A percentile compares a stretch with the other conserved stretches of the same genome.
These are phyloP conservation scores for Cyclotella atomus DNA, from an alignment of 108 stramenopile genomes.

Conservation along the genomic window DNA sequence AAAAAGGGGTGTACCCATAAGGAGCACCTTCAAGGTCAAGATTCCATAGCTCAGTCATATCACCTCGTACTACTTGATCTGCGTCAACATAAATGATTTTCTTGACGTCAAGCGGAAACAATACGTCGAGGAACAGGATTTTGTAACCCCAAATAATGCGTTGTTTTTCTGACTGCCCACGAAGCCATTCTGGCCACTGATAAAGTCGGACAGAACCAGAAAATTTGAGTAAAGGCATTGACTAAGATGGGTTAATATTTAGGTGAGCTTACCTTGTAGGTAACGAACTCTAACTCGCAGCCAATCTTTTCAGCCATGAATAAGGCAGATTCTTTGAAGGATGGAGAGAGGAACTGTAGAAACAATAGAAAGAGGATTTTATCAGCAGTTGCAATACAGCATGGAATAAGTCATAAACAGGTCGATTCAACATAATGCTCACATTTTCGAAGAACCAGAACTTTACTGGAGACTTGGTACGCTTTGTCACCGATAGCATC, in stretches of 20 bases:
- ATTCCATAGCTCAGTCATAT: conserved; percentile 97
- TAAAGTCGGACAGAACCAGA: background rate
- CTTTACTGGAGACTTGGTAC: conserved; percentile 93
- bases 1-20: conserved; percentile 98
- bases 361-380: background rate
- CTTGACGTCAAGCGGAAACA: conserved; percentile 96
- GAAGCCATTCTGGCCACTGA: conserved; percentile 99
- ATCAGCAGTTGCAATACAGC: no score
- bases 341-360: conserved; percentile 81
- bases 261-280: conserved; percentile 34
- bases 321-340: conserved; percentile 88
- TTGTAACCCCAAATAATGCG: conserved; percentile 99
- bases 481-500: conserved; percentile 98
- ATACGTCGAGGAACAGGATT: conserved; percentile 98
- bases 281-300: conserved; percentile 87
- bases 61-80: conserved; percentile 97
- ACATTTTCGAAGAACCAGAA: conserved; percentile 99
- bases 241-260: no score
- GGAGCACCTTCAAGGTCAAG: conserved; percentile 90
- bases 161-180: conserved; percentile 97
- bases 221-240: conserved; percentile 24
- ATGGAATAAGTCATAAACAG: no score
- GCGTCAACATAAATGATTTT: conserved; percentile 98
- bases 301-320: conserved; percentile 86
- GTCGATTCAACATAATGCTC: conserved; percentile 10